Base-by-base conservation (phyloP, 192 early-diverging fungal genomes). In the Coemansia sp. region DNA sequence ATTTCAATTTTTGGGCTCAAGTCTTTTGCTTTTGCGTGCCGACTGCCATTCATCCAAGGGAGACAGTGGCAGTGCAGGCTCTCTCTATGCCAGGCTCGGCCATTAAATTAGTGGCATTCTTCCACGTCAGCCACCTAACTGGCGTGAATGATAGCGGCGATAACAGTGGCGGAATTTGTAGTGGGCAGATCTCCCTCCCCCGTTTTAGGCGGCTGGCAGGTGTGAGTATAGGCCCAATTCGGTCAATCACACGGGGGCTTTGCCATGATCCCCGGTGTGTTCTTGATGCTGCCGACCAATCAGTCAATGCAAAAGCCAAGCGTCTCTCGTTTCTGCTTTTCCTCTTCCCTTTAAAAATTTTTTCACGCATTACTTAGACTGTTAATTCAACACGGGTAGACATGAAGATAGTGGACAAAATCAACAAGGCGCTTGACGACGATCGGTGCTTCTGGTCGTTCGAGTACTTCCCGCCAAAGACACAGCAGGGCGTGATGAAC, bases 401-500 rank as follows among this genome's bases (percentile, higher is more conserved):
- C 33, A 91, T 92, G 89, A 92, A 92, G 69, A 75, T 92, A 72
- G 87, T 89, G 66, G 88, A 90, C 69, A 89, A 89, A 72, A 88
- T 92, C 70, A 84, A 79, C 50, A 83, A 83, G 73, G 88, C 88
- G 48, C 76, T 86, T 33, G 76, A 87, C 59, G 88, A 92, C 66
- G 85, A 87, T 52, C 87, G 87, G 55, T 85, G 84, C 35, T 87
- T 84, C 60, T 92, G 88, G 88, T 96, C 94, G 34, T 99, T 99
- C 75, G 96, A 99, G 83, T 99, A 93, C 85, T 99, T 97, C 62
- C 94, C 96, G 52, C 96, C 96, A 71, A 99, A 94, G 79, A 99
- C 96, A 34, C 85, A 87, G 50, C 88, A 88, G 84, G 96, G 95
- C 67, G 92, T 98, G 65, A 87, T 89, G 78, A 98, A 98, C 85